Conservation (phyloP, 306 rosid genomes). For the Sicyos edulis region DNA sequence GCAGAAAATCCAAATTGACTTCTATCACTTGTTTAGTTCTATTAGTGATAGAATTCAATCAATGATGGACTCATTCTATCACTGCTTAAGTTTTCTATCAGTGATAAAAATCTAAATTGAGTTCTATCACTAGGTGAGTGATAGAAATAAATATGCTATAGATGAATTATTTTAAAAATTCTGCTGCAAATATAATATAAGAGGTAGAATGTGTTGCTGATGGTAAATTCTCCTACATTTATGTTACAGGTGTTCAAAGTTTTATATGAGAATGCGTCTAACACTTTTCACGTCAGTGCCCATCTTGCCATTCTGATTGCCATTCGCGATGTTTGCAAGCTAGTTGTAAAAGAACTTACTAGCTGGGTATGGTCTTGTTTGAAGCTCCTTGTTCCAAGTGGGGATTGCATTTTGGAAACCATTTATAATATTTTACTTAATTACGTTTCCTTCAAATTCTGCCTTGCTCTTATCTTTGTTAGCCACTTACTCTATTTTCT, state of each 20-base stretch:
- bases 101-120: no score
- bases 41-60: no score
- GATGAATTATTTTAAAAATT: no score
- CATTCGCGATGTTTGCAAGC: constrained; percentile 99
- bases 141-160: no score
- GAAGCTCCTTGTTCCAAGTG: constrained; percentile 11
- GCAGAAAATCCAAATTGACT: no score
- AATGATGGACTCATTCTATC: no score
- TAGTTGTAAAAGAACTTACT: constrained; percentile 87
- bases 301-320: constrained; percentile 84
- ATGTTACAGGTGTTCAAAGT: constrained; percentile 68
- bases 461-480: not conserved
- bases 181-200: no score
- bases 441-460: not conserved
- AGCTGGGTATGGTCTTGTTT: constrained; percentile 70
- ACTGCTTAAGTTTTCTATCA: no score
- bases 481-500: not conserved
- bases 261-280: constrained; percentile 74
- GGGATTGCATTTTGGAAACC: not conserved
- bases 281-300: constrained; percentile 58
- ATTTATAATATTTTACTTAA: not conserved
- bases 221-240: no score
- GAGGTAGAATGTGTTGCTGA: no score
- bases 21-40: no score
- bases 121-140: no score